phyloP scores from a whole-genome alignment of 1,284 basidiomycete genomes.

The Ganoderma sinense region DNA sequence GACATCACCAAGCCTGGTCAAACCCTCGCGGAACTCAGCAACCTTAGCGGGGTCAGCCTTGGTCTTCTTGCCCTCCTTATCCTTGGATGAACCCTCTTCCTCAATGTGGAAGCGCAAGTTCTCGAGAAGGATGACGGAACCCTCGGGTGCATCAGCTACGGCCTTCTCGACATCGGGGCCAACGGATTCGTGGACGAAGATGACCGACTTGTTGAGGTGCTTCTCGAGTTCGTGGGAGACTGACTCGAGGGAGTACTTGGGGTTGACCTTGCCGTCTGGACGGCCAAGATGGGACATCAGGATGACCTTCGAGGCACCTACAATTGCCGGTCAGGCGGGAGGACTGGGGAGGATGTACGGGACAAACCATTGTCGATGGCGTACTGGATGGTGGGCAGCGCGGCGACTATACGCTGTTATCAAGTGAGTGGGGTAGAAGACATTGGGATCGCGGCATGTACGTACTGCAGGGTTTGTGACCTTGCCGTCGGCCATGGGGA shows the following conservation, averaged over 20 bases:
- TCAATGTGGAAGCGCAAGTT: constrained; percentile 99
- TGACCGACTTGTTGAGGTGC: constrained; percentile 76
- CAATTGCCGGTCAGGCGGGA: constrained; percentile 20
- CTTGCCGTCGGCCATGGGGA: constrained; percentile 87
- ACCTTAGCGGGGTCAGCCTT: constrained; percentile 91
- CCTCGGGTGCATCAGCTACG: constrained; percentile 75
- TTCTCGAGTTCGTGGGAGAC: constrained; percentile 81
- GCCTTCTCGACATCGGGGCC: constrained; percentile 85
- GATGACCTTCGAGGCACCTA: constrained; percentile 87
- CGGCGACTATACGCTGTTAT: constrained; percentile 91
- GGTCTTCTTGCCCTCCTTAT: constrained; percentile 91
- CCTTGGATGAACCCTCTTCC: constrained; percentile 95
- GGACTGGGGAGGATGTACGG: constrained; percentile 1
- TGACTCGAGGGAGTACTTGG: constrained; percentile 93
- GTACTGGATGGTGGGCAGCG: constrained; percentile 95
- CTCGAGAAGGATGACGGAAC: constrained; percentile 93
- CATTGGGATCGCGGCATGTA: constrained; percentile 28
- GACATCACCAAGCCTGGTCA: constrained; percentile 95
- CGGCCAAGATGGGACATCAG: constrained; percentile 99
- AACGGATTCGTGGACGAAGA: constrained; percentile 89
- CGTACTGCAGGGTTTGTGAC: constrained; percentile 97
- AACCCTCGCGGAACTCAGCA: constrained; percentile 83
- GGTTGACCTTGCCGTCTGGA: constrained; percentile 90
- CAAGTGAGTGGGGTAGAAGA: constrained; percentile 22
- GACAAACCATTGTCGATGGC: constrained; percentile 85